These are phyloP conservation scores for Leptographium galeiforme DNA, from an alignment of 2,329 filamentous ascomycete species.

Conservation along the genomic window DNA sequence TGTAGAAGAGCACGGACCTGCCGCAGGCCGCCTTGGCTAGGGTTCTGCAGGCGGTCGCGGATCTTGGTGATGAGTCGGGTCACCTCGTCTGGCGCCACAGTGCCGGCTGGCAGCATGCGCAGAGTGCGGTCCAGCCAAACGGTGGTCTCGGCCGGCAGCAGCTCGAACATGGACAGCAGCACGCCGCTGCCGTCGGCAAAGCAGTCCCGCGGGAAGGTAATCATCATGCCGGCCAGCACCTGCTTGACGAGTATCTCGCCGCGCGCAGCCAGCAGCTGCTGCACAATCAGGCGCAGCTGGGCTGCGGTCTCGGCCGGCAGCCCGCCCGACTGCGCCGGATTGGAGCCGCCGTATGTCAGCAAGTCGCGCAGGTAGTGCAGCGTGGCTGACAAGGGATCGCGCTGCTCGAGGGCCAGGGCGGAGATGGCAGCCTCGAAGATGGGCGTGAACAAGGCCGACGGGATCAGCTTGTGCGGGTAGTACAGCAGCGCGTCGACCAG, in stretches of 20 bases:
- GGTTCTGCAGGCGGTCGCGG: slow-evolving; percentile 36
- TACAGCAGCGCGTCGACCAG: slow-evolving; percentile 85
- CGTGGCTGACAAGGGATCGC: slow-evolving; percentile 80
- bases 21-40: slow-evolving; percentile 46
- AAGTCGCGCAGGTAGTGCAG: slow-evolving; percentile 89
- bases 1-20: slow-evolving; percentile 78
- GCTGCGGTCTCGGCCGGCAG: slow-evolving; percentile 46
- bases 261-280: slow-evolving; percentile 53
- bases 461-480: slow-evolving; percentile 74
- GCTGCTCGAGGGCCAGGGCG: slow-evolving; percentile 76
- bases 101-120: slow-evolving; percentile 68
- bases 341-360: slow-evolving; percentile 72
- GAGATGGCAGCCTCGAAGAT: slow-evolving; percentile 82
- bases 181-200: slow-evolving; percentile 90
- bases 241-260: slow-evolving; percentile 75
- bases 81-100: slow-evolving; percentile 66
- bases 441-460: slow-evolving; percentile 63
- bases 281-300: slow-evolving; percentile 61
- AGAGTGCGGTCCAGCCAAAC: slow-evolving; percentile 77
- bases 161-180: slow-evolving; percentile 76
- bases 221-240: slow-evolving; percentile 97
- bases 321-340: slow-evolving; percentile 49
- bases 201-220: slow-evolving; percentile 90
- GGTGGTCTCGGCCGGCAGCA: slow-evolving; percentile 67
- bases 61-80: slow-evolving; percentile 72